phyloP scores from a whole-genome alignment of 202 grass and related monocot genomes.

The Zizania palustris region DNA sequence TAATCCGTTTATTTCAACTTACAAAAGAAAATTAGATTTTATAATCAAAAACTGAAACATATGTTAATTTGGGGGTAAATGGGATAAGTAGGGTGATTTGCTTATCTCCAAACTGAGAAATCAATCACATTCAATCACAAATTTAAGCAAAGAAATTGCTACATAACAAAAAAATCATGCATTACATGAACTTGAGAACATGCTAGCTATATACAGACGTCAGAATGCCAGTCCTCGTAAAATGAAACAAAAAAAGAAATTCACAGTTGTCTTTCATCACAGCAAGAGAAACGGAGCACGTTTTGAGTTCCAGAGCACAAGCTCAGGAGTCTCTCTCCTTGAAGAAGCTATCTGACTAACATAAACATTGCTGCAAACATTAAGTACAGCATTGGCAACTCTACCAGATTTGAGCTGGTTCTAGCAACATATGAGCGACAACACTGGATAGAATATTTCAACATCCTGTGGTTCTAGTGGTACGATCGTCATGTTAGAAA shows the following conservation, averaged over 20 bases:
- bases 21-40: no score
- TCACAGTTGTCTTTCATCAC: neutral
- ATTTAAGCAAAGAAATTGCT: neutral
- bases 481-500: constrained; percentile 22
- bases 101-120: neutral
- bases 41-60: no score
- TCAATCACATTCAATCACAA: neutral
- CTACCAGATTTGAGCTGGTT: constrained; percentile 27
- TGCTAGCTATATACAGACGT: constrained; percentile 16
- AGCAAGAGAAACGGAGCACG: constrained; percentile 3
- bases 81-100: neutral
- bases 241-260: neutral
- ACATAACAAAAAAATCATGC: neutral
- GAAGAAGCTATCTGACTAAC: constrained; percentile 23
- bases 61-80: neutral
- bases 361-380: constrained; percentile 10
- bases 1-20: no score
- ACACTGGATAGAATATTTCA: neutral
- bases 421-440: neutral
- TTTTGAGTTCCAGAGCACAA: constrained; percentile 17
- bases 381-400: constrained; percentile 14
- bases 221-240: neutral
- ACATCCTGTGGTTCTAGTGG: constrained; percentile 5
- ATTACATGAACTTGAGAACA: constrained; percentile 14
- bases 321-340: neutral